These are phyloP conservation scores for Pseudopyricularia cyperi DNA, from an alignment of 2,329 filamentous ascomycete genomes.

Conservation along the genomic window DNA sequence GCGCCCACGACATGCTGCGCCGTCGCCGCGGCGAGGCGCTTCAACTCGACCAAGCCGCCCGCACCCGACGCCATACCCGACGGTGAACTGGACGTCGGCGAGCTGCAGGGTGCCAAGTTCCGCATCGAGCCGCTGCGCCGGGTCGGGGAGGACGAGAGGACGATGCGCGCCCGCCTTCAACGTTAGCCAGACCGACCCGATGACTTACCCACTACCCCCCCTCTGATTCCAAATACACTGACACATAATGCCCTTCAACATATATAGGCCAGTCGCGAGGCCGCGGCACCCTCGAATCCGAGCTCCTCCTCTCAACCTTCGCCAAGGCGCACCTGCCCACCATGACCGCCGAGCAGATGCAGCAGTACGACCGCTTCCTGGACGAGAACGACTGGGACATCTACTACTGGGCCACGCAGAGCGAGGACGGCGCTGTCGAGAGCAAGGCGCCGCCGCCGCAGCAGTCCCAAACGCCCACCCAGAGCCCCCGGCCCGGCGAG, in stretches of 20 bases:
- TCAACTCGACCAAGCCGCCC: slow-evolving; percentile 1
- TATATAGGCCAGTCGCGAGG: slow-evolving; percentile 84
- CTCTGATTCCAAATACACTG: neutral
- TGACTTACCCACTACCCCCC: neutral
- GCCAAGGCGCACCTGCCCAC: slow-evolving; percentile 62
- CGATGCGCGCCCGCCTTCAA: slow-evolving; percentile 75
- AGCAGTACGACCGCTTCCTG: slow-evolving; percentile 81
- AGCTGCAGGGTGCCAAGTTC: slow-evolving; percentile 78
- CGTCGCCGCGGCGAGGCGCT: slow-evolving; percentile 1
- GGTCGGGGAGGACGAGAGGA: slow-evolving; percentile 68
- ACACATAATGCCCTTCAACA: neutral
- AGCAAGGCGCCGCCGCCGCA: slow-evolving; percentile 1
- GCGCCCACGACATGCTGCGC: neutral
- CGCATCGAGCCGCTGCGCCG: slow-evolving; percentile 81
- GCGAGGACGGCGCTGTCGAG: slow-evolving; percentile 26
- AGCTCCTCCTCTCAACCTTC: slow-evolving; percentile 93
- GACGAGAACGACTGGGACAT: slow-evolving; percentile 99
- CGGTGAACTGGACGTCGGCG: slow-evolving; percentile 63
- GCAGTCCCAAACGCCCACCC: slow-evolving; percentile 19
- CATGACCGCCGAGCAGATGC: slow-evolving; percentile 63
- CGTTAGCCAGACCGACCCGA: slow-evolving; percentile 28
- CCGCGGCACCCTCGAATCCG: slow-evolving; percentile 87
- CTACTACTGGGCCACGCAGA: slow-evolving; percentile 98
- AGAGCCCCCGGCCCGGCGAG: slow-evolving; percentile 48
- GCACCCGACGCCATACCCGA: slow-evolving; percentile 14